phyloP scores from a whole-genome alignment of 2,329 filamentous ascomycete genomes.

The Microsporum ferrugineum region DNA sequence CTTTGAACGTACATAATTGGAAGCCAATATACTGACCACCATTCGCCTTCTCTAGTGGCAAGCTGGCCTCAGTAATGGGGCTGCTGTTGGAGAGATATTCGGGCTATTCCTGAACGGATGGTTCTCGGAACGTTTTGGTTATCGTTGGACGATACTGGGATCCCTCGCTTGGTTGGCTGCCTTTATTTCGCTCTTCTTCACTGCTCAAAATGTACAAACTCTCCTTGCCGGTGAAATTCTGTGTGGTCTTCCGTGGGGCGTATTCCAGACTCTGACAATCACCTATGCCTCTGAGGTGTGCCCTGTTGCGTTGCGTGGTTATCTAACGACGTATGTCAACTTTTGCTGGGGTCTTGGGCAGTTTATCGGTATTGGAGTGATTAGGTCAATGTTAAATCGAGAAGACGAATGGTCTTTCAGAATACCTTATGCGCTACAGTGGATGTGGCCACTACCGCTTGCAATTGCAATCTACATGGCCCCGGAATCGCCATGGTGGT shows the following conservation, averaged over 20 bases:
- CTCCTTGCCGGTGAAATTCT: conserved; percentile 42
- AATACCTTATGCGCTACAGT: conserved; percentile 42
- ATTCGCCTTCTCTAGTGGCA: conserved; percentile 29
- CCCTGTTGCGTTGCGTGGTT: conserved; percentile 35
- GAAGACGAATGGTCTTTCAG: conserved; percentile 42
- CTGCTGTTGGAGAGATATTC: conserved; percentile 38
- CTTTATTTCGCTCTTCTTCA: conserved; percentile 43
- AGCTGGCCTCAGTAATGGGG: conserved; percentile 36
- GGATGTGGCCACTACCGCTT: conserved; percentile 44
- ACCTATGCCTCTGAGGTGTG: conserved; percentile 40
- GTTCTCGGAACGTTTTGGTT: conserved; percentile 42
- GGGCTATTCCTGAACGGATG: conserved; percentile 43
- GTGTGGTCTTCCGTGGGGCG: conserved; percentile 42
- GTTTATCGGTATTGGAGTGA: conserved; percentile 41
- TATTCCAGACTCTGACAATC: conserved; percentile 40
- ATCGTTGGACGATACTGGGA: conserved; percentile 40
- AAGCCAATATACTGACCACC: conserved; percentile 7
- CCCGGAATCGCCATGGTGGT: conserved; percentile 43
- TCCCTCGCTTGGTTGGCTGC: conserved; percentile 37
- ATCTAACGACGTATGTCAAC: conserved; percentile 38
- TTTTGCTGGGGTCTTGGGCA: conserved; percentile 41
- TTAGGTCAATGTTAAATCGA: conserved; percentile 38
- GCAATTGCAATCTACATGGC: conserved; percentile 38
- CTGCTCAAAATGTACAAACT: conserved; percentile 37
- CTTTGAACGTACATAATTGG: conserved; percentile 2